Evolutionary conservation across 1,284 basidiomycete genomes (phyloP), one percentile per base, ranked within the genome.

Genomic region (Rhodotorula sp.): DNA sequence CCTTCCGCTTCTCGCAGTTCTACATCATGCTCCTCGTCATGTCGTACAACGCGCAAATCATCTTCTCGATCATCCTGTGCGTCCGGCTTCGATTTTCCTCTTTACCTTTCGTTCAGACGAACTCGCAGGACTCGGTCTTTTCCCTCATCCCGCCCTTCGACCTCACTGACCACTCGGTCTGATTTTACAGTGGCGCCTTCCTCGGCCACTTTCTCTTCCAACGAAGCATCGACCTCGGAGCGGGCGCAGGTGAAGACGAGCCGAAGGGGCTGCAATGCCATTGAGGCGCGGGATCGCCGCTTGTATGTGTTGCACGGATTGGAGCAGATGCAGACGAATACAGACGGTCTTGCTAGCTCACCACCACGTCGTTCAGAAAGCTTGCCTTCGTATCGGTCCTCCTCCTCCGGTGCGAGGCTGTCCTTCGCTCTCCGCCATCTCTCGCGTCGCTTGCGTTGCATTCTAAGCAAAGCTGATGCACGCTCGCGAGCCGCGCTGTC

Each of bases 151-250:
- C 7, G 27, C 7, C 27, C 13, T 30, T 15, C 39, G 30, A 24
- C 10, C 4, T 29, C 17, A 8, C 47, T 29, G 29, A 27, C 29
- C 8, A 7, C 27, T 44, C 20, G 6, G 20, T 2, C 54, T 5
- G 24, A n/a, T n/a, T 22, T 4, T 39, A 66, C 59, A 76, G 74
- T 11, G 75, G 75, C 39, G 73, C 73, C 7, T 75, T 76, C 60
- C 64, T 76, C 29, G 75, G 75, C 2, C 75, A 76, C 53, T 75
- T 73, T 22, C 48, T 71, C 20, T 76, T 76, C 27, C 73, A 76
- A 36, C 68, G 75, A 4, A 29, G 61, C 32, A 55, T 72, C 29
- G 71, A 72, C n/a, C 62, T 72, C 29, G 67, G 67, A 11, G 56
- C 59, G 10, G 51, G 34, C 20, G 61, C n/a, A 13, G 62, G 63